Base-by-base conservation (phyloP, 2,329 filamentous ascomycete species). In the Penicillium sp. region DNA sequence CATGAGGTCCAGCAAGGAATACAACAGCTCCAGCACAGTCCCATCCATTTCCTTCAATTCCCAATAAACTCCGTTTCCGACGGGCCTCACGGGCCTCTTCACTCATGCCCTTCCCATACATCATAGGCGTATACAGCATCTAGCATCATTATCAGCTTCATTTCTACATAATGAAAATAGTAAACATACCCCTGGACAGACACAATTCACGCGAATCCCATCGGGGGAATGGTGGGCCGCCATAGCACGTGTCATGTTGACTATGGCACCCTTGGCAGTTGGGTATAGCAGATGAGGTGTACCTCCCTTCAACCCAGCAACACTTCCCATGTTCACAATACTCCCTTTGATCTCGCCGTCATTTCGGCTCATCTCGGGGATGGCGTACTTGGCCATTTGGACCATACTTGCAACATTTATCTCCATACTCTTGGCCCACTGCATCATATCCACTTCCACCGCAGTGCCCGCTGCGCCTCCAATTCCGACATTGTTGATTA, bases 331-430 rank as follows among this genome's bases (percentile, higher is more conserved):
- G 64, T 88, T 88, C n/a, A 69, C 64, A 31, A 67, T 64, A 29
- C 59, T 67, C 4, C 66, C 67, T 29, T 58, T 61, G 51, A 72
- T 65, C 35, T 79, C 75, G 0, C 75, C 75, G 7, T 78, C 72
- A 53, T 86, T 86, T 53, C 75, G 76, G 24, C 61, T 59, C 85
- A 88, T 88, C 3, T 74, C 80, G 0, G 85, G 85, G 31, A 89
- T 80, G 0, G 80, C 79, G 61, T 82, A 81, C 63, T 86, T 86
- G 18, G 76, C 75, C 83, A 88, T 87, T 53, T 82, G 74, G 31
- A 88, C 81, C 85, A 88, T 88, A 62, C 81, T 85, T 5, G 79
- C 79, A 4, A 89, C 82, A 63, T 89, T 89, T 45, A 87, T 73
- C 43, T 85, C 78, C 53, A 89, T 76, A 0, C 80, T 78, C 49